Conservation (phyloP, 1,284 basidiomycete species). For the Neolentinus lepideus region DNA sequence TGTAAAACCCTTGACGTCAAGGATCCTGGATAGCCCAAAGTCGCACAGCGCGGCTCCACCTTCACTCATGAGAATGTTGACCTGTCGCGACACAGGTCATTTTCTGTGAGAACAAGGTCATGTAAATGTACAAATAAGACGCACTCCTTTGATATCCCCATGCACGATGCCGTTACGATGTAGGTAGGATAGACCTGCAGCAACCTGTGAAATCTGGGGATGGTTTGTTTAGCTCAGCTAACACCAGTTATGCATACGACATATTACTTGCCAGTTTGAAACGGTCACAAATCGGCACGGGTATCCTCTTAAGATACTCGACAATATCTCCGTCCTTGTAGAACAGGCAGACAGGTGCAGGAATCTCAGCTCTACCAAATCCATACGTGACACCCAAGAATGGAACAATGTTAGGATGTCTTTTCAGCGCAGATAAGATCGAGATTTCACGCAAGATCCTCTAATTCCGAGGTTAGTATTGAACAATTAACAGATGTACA, state of each 20-base stretch:
- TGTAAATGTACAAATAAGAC: not conserved
- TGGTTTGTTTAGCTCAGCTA: not conserved
- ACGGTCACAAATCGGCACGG: not conserved
- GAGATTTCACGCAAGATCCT: constrained; percentile 14
- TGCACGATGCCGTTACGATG: constrained; percentile 15
- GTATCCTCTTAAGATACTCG: constrained; percentile 6
- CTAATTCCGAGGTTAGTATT: not conserved
- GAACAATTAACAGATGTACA: too few relatives aligned
- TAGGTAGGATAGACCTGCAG: constrained; percentile 14
- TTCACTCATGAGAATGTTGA: not conserved
- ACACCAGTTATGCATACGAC: too few relatives aligned
- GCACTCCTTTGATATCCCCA: constrained; percentile 19
- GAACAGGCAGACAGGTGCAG: constrained; percentile 15
- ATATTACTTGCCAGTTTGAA: not conserved
- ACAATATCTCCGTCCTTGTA: constrained; percentile 13
- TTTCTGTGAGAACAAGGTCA: not conserved
- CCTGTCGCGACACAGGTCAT: not conserved
- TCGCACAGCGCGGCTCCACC: not conserved
- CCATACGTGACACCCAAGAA: constrained; percentile 16
- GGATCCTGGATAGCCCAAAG: not conserved
- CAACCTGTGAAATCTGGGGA: constrained; percentile 12
- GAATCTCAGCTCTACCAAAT: constrained; percentile 6
- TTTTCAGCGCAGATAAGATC: constrained; percentile 13
- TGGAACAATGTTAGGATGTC: constrained; percentile 15
- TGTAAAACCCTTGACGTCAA: not conserved